These are phyloP conservation scores for Dendrobium huoshanense DNA, from an alignment of 106 monocot species.

Conservation along the genomic window DNA sequence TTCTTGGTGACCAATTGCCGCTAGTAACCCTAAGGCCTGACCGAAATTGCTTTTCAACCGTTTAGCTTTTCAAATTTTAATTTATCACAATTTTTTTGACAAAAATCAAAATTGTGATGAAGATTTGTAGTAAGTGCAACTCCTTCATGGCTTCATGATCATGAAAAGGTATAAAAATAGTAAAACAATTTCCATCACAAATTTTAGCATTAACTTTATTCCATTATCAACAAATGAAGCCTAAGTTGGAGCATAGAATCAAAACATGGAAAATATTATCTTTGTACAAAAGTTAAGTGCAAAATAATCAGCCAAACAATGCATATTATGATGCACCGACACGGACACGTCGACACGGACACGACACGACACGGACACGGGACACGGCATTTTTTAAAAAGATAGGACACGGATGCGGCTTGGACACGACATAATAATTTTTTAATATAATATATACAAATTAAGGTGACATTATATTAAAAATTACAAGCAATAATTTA, in stretches of 20 bases:
- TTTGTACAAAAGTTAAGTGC: not conserved
- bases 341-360: no score
- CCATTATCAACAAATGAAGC: not conserved
- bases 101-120: not conserved
- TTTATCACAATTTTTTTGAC: not conserved
- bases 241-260: not conserved
- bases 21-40: not conserved
- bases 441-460: no score
- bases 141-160: not conserved
- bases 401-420: no score
- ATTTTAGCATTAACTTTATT: not conserved
- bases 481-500: no score
- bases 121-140: not conserved
- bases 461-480: no score
- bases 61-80: not conserved
- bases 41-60: not conserved
- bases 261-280: not conserved
- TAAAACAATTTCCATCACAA: not conserved
- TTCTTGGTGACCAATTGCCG: no score
- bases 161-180: not conserved
- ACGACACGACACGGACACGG: no score
- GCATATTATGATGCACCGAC: no score
- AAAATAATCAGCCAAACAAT: not conserved
- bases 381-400: no score
- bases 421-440: no score